These are phyloP conservation scores for Tulasnella sp. DNA, from an alignment of 768 basidiomycete species.

Conservation along the genomic window DNA sequence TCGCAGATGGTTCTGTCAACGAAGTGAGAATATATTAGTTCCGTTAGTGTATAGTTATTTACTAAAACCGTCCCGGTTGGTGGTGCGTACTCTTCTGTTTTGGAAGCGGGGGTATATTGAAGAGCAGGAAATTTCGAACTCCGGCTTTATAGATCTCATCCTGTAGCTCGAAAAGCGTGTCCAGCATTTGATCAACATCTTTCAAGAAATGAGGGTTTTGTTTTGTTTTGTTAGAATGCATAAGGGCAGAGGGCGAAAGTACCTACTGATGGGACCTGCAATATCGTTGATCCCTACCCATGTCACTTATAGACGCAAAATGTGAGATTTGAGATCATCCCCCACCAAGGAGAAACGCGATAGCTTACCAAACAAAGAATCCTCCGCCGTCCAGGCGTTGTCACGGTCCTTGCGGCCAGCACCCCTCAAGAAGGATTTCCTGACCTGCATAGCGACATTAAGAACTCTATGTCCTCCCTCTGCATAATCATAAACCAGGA, in stretches of 20 bases:
- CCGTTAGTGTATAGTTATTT: too few species aligned
- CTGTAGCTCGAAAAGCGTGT: conserved; percentile 36
- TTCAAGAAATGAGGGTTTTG: too few species aligned
- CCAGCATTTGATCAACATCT: conserved; percentile 20
- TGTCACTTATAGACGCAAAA: conserved; percentile 36
- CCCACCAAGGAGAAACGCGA: too few species aligned
- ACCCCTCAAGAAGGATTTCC: conserved; percentile 31
- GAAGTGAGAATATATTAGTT: too few species aligned
- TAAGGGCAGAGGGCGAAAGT: background rate
- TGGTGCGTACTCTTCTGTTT: conserved; percentile 26
- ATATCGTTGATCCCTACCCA: conserved; percentile 62
- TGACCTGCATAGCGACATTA: conserved; percentile 36
- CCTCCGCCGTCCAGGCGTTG: conserved; percentile 34
- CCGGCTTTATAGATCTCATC: conserved; percentile 41
- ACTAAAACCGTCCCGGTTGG: conserved; percentile 23
- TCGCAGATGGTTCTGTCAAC: too few species aligned
- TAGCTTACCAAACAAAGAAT: conserved; percentile 36
- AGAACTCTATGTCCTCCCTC: conserved; percentile 39
- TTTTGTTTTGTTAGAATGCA: too few species aligned
- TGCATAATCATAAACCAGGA: conserved; percentile 52
- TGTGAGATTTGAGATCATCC: too few species aligned
- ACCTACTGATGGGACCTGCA: background rate
- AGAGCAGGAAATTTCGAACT: conserved; percentile 45
- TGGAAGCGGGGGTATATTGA: conserved; percentile 52
- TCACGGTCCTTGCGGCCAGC: conserved; percentile 27